phyloP scores from a whole-genome alignment of 352 stramenopile genomes.

The Globisporangium nunn region DNA sequence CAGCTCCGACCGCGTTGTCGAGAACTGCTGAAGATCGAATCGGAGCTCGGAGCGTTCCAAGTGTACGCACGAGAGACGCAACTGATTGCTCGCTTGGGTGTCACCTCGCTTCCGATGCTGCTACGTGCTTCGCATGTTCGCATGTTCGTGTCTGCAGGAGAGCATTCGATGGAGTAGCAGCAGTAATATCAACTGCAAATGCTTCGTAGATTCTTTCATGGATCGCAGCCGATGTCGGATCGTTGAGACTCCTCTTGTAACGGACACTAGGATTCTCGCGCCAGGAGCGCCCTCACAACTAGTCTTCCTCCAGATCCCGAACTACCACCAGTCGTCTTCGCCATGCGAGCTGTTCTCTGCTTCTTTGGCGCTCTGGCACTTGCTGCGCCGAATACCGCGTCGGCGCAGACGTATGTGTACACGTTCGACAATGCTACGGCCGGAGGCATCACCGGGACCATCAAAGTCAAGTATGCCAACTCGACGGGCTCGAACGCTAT shows the following conservation, averaged over 20 bases:
- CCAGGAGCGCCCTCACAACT: too few species aligned
- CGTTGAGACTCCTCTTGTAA: too few species aligned
- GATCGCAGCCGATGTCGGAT: too few species aligned
- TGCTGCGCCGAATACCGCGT: neutral
- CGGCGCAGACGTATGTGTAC: conserved; percentile 28
- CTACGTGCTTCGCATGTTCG: neutral
- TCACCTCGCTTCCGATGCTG: neutral
- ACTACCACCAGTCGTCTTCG: neutral
- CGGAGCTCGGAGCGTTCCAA: too few species aligned
- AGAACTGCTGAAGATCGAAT: neutral
- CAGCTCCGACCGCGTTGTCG: too few species aligned
- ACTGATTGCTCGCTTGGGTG: too few species aligned
- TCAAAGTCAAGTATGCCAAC: conserved; percentile 28
- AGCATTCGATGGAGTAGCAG: too few species aligned
- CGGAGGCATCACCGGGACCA: conserved; percentile 26
- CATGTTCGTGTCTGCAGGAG: too few species aligned
- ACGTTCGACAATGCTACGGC: conserved; percentile 27
- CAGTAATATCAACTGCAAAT: too few species aligned
- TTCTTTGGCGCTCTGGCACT: neutral
- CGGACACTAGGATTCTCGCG: too few species aligned
- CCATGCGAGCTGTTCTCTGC: neutral
- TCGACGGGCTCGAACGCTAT: conserved; percentile 10
- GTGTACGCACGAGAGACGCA: too few species aligned
- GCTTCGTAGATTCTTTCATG: too few species aligned
- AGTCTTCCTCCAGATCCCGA: neutral